Evolutionary conservation across 164 flowering plant genomes (phyloP), one percentile per base, ranked within the genome.

Genomic region (Dillenia turbinata): DNA sequence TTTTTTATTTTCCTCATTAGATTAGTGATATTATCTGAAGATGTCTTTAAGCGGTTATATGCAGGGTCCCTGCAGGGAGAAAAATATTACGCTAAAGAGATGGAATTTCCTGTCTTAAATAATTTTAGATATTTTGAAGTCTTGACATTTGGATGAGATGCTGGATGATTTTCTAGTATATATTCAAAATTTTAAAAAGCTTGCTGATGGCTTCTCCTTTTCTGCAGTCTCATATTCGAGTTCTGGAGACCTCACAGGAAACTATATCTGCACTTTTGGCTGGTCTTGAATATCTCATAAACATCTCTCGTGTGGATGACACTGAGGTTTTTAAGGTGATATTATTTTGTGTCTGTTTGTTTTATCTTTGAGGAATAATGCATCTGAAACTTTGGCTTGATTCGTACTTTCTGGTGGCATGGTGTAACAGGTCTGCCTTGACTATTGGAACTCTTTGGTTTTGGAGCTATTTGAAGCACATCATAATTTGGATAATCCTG

Each of bases 251-350:
- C 40, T 64, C 81, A 56, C 80, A 76, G 47, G 97, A 90, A 59
- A 92, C 81, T 69, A 78, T 79, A 58, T n/a, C 83, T 73, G 80
- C 84, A 0, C 79, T 92, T 62, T 74, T 88, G 14, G 50, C 75
- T 82, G 99, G 99, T 44, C 99, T 95, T 66, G 97, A 95, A 57
- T 95, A 92, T 81, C 81, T 95, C 3, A 88, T 90, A 50, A 79
- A 78, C 69, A 92, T 95, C 61, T 95, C 99, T 12, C 92, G 88
- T 75, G 99, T 92, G 48, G 99, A 95, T 72, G 99, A 92, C 64
- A 95, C 96, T 0, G 97, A 95, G 71, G 97, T 92, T 70, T 95
- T 95, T 64, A 95, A 95, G 96, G 99, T 95, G 13, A 53, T 54
- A 12, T 24, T 56, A 19, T 9, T 49, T 44, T 53, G 9, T 44